Evolutionary conservation across 495 filamentous ascomycete species (phyloP).

Genomic region (Venustampulla echinocandica): DNA sequence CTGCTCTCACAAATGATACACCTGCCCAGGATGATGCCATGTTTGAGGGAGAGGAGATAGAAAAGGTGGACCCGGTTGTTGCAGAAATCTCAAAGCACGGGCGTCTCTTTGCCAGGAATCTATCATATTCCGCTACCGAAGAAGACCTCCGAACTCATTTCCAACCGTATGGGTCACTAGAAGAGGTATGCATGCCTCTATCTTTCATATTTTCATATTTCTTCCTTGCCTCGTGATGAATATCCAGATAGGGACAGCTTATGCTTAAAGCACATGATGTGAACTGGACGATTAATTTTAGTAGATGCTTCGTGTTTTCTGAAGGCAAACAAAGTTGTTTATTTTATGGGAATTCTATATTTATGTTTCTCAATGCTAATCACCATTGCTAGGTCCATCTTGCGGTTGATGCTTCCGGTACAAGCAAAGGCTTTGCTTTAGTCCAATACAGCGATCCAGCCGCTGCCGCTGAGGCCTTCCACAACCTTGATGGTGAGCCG

Average conservation of each 20-base stretch:
- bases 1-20: too few species aligned
- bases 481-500: constrained; percentile 63
- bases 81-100: constrained; percentile 48
- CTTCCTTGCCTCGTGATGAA: constrained; percentile 68
- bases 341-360: constrained; percentile 5
- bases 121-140: constrained; percentile 72
- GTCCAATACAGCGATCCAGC: constrained; percentile 63
- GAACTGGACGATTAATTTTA: constrained; percentile 56
- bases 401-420: constrained; percentile 55
- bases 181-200: constrained; percentile 73
- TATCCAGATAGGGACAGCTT: constrained; percentile 99
- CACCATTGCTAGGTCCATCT: constrained; percentile 60
- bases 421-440: constrained; percentile 83
- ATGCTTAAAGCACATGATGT: constrained; percentile 60
- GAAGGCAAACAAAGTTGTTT: constrained; percentile 23
- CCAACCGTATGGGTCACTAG: constrained; percentile 56
- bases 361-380: constrained; percentile 24
- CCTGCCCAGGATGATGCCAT: too few species aligned
- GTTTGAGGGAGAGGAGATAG: constrained; percentile 23
- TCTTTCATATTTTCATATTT: constrained; percentile 18
- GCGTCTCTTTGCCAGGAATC: constrained; percentile 80
- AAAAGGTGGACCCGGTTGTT: constrained; percentile 26
- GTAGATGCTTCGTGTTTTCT: constrained; percentile 47
- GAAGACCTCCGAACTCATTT: constrained; percentile 69
- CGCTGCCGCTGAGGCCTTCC: constrained; percentile 68